Conservation (phyloP, 352 stramenopile species). For the Thalassiosira pacifica region DNA sequence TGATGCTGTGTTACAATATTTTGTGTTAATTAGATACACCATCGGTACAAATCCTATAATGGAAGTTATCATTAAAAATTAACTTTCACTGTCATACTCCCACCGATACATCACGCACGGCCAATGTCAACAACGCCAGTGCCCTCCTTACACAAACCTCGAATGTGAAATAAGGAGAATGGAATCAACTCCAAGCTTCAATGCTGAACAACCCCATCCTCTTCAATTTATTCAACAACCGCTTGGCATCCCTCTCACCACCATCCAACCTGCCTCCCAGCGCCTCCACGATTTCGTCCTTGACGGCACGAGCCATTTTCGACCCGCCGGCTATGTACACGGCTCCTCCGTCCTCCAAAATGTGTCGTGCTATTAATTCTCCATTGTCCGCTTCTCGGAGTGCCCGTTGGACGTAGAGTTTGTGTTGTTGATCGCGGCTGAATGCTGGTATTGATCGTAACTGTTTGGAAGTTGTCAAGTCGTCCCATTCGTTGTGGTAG, state of each 20-base stretch:
- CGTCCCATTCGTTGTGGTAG: constrained; percentile 80
- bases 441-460: constrained; percentile 78
- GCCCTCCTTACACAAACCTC: too few species aligned
- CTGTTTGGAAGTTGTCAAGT: constrained; percentile 31
- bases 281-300: constrained; percentile 78
- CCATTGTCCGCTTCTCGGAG: constrained; percentile 73
- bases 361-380: constrained; percentile 69
- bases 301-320: constrained; percentile 82
- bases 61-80: too few species aligned
- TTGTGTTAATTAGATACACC: too few species aligned
- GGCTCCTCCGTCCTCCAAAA: constrained; percentile 71
- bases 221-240: constrained; percentile 67
- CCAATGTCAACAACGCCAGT: too few species aligned
- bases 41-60: too few species aligned
- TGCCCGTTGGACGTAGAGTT: constrained; percentile 84
- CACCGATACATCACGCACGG: too few species aligned
- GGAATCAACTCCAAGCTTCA: constrained; percentile 85
- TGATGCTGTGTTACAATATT: too few species aligned
- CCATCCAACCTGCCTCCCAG: constrained; percentile 53
- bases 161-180: too few species aligned
- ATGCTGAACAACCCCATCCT: constrained; percentile 72
- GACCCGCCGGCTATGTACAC: constrained; percentile 84
- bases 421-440: constrained; percentile 78
- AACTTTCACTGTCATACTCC: too few species aligned
- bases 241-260: constrained; percentile 71